phyloP scores from a whole-genome alignment of 306 rosid species.

The Trifolium repens region DNA sequence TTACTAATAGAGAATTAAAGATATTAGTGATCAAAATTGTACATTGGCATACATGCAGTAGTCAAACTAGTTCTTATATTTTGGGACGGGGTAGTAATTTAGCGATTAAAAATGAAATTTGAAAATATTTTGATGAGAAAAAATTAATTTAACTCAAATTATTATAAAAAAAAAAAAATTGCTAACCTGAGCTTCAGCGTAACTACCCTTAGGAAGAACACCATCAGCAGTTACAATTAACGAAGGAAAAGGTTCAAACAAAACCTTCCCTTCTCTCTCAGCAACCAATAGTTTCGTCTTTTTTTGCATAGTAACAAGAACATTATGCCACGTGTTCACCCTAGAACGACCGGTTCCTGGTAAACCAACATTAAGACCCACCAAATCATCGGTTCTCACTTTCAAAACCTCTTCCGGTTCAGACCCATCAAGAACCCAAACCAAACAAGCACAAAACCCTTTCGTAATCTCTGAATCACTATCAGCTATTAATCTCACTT shows the following conservation, averaged over 20 bases:
- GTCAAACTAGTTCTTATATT: too few species aligned
- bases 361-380: constrained; percentile 67
- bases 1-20: too few species aligned
- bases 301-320: constrained; percentile 82
- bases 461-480: constrained; percentile 88
- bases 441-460: constrained; percentile 81
- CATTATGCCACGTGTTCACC: constrained; percentile 94
- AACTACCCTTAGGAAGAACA: constrained; percentile 77
- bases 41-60: too few species aligned
- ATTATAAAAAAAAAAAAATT: background rate
- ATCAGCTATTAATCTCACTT: constrained; percentile 71
- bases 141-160: too few species aligned
- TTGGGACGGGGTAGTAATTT: too few species aligned
- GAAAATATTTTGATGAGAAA: too few species aligned
- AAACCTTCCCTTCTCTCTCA: constrained; percentile 61
- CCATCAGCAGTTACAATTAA: constrained; percentile 69
- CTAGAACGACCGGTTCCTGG: constrained; percentile 66
- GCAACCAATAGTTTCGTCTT: constrained; percentile 74
- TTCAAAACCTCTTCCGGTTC: constrained; percentile 68
- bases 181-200: constrained; percentile 94
- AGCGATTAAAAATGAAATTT: too few species aligned
- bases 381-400: constrained; percentile 70
- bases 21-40: too few species aligned
- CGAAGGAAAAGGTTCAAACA: constrained; percentile 79
- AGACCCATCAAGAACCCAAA: constrained; percentile 75